Evolutionary conservation across 2,329 filamentous ascomycete genomes (phyloP), one percentile per base, ranked within the genome.

Genomic region (Exophiala sp.): DNA sequence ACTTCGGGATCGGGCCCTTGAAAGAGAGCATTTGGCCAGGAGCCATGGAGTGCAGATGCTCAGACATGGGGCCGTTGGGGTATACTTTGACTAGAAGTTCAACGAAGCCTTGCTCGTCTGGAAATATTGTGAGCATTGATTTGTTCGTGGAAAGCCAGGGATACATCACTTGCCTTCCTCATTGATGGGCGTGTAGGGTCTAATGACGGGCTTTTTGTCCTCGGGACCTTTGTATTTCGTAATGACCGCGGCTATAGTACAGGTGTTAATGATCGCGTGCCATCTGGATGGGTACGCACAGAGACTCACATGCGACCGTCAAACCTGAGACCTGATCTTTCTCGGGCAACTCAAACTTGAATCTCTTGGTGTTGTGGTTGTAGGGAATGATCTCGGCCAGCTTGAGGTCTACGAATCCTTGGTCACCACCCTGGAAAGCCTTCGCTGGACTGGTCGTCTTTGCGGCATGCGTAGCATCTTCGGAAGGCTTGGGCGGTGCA

Each of bases 1-100:
- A 97, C 76, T 99, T 99, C 66, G 90, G 89, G 36, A 99, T 84
- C 2, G 94, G 94, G 14, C 94, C 94, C 81, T 99, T 97, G 78
- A 99, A 85, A 59, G 92, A 86, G 51, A 99, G 84, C 12, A 80
- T 79, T 73, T 97, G 87, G 59, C 91, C 89, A 41, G 89, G 85
- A 33, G 80, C 78, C 84, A 99, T 83, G 68, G 81, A 79, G 79
- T 96, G 89, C 47, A 99, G 70, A 76, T 97, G 88, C 63, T 84
- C 83, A 61, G 89, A 95, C 94, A 99, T 97, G 58, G 89, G 86
- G 35, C 94, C 94, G 66, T 85, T 80, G 59, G 88, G 87, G 78
- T 99, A 99, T 67, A 84, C 84, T 81, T 99, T 99, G 68, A 99
- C 82, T 48, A 99, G 72, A 57, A 99, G 84, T 65, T 97, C 92